Conservation (phyloP, 176 grass and related monocot species). For the Phyllostachys edulis region DNA sequence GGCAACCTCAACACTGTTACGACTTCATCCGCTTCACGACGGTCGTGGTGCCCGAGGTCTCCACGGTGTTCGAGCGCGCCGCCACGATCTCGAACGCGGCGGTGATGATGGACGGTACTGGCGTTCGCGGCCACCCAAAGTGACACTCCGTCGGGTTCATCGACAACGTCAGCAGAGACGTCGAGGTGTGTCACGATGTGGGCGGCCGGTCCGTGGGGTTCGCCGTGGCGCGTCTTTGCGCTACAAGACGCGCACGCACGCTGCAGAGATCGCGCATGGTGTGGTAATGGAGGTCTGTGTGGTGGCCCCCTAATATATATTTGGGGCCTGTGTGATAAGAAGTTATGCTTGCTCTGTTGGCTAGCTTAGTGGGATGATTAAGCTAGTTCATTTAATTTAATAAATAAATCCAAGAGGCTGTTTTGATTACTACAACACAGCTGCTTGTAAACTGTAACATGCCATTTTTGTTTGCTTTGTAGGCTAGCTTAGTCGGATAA, state of each 20-base stretch:
- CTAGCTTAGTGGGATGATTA: too few species aligned
- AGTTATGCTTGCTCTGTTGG: too few species aligned
- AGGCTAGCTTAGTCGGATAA: too few species aligned
- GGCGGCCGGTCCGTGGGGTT: constrained; percentile 50
- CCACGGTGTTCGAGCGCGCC: constrained; percentile 27
- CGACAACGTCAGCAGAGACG: constrained; percentile 89
- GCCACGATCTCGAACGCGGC: constrained; percentile 35
- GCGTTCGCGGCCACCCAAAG: constrained; percentile 42
- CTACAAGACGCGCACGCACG: constrained; percentile 9
- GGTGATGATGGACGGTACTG: constrained; percentile 44
- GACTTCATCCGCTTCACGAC: constrained; percentile 33
- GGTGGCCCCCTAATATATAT: too few species aligned
- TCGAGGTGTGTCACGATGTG: constrained; percentile 59
- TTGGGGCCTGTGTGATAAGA: too few species aligned
- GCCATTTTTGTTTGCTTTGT: too few species aligned
- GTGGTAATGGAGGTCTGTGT: too few species aligned
- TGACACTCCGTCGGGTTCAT: constrained; percentile 58
- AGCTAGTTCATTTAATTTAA: too few species aligned
- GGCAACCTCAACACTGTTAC: constrained; percentile 53
- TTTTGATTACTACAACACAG: too few species aligned
- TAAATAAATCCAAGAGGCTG: too few species aligned
- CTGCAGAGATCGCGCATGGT: too few species aligned
- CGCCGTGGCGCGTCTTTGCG: constrained; percentile 31
- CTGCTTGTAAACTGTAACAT: too few species aligned
- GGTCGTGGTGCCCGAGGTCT: constrained; percentile 31